Evolutionary conservation across 179 eudicot genomes (phyloP), one percentile per base, ranked within the genome.

Genomic region (Gypsophila paniculata): DNA sequence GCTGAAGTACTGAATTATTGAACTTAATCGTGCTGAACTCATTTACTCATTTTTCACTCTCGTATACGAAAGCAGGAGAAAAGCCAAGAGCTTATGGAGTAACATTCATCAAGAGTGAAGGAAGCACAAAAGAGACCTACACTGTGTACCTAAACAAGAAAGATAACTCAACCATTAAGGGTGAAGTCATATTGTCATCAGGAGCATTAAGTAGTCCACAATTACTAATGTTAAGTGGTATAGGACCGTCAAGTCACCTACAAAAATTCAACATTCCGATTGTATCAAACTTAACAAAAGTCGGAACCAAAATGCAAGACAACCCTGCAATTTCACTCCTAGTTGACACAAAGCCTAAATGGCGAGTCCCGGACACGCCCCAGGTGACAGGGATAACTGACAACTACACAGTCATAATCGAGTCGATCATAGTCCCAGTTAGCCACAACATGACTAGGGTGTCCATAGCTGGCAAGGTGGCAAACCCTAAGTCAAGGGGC

Each of bases 141-240:
- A 69, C 68, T 15, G 85, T 76, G 11, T 77, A 78, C 79, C 85
- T 84, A 26, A 81, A 69, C 52, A 76, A 74, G 66, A 65, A 74
- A 2, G 63, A 65, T 6, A 74, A 70, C 21, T 71, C 77, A 65
- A 76, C 55, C 52, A 71, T 76, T 18, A 17, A 26, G 64, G 81
- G 85, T n/a, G 87, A 84, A 36, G 82, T 84, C 0, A 84, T 84
- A 79, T 74, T 84, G 15, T 76, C 83, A 69, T 82, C 87, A 58
- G 87, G 87, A 14, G 83, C 87, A 21, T 29, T 84, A 22, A 72
- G 87, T 42, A 84, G 87, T 61, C 85, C 87, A 25, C 85, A 84
- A 42, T 62, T 84, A 23, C 85, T 84, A 3, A 74, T 84, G 87
- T 62, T 84, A 72, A 79, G 87, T 29, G 87, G 85, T 46, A 84